These are phyloP conservation scores for Triangularia verruculosa DNA, from an alignment of 2,329 filamentous ascomycete species.

Conservation along the genomic window DNA sequence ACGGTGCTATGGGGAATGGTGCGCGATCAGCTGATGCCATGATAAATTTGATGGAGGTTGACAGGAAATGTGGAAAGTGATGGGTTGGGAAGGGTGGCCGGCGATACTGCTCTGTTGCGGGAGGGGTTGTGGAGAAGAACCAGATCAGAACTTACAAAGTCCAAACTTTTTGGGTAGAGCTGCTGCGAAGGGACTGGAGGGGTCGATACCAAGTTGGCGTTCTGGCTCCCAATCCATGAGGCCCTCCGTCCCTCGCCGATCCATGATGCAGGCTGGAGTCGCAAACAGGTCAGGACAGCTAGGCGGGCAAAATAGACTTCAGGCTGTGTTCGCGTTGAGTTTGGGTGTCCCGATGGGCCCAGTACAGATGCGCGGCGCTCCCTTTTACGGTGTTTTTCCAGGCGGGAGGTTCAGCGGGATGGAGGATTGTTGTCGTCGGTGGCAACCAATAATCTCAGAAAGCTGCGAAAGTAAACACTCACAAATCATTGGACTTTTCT, in stretches of 20 bases:
- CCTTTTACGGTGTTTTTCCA: neutral
- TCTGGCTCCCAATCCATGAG: conserved; percentile 69
- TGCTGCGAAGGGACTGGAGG: conserved; percentile 60
- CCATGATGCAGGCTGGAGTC: conserved; percentile 38
- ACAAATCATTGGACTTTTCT: conserved; percentile 16
- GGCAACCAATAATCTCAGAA: conserved; percentile 27
- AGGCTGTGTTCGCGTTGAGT: neutral
- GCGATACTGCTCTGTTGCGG: neutral
- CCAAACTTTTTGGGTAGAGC: conserved; percentile 43
- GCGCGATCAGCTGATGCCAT: conserved; percentile 12
- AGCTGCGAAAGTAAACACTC: conserved; percentile 28
- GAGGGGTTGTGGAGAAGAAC: neutral
- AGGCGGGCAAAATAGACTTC: neutral
- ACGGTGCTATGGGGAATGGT: conserved; percentile 21
- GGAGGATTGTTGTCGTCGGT: conserved; percentile 27
- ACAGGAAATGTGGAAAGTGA: neutral
- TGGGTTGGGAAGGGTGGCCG: neutral
- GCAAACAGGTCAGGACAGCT: neutral
- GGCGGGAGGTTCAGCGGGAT: conserved; percentile 4
- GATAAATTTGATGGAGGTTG: neutral
- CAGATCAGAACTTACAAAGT: neutral
- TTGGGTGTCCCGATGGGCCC: neutral
- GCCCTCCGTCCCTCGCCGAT: conserved; percentile 55
- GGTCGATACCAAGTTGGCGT: conserved; percentile 54
- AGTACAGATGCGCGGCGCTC: conserved; percentile 8